Evolutionary conservation across 1,139 yeast genomes (phyloP), one percentile per base, ranked within the genome.

Genomic region (Kodamaea sp.): DNA sequence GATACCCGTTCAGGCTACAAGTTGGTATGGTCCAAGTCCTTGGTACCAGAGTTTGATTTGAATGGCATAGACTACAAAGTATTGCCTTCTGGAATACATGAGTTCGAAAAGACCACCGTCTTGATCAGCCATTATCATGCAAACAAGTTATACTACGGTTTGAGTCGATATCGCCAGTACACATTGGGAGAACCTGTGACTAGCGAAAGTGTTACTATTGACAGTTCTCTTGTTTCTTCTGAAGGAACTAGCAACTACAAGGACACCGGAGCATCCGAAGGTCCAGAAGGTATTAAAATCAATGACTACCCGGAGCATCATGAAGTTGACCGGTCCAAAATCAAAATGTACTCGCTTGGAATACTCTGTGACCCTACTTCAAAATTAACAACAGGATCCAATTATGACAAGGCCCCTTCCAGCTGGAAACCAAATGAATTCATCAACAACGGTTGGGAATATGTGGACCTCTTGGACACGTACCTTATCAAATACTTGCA

Each of bases 51-150:
- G 15, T 35, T 64, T 5, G 47, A 53, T 16, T 46, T 66, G 19
- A 47, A 51, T 3, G 74, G 73, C 4, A 50, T 87, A 13, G 96
- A 89, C 55, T 87, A 75, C 59, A 82, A 83, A 47, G 71, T 81
- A 9, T 62, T 89, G 35, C 96, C 96, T 1, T 83, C 94, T 0
- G 96, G 96, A 1, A 69, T 87, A n/a, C 96, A 88, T 53, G 76
- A 80, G 25, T 68, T 66, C 16, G 55, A 58, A 9, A 56, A 66
- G 26, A 90, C 86, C 45, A 56, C 66, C 7, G 57, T 67, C 5
- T 46, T 64, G 22, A 46, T 69, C 29, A 55, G 66, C 30, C 76
- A 70, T 34, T 42, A 42, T 9, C 26, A 34, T 22, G 44, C 58
- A 3, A 51, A 46, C 13, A 58, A 57, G 34, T 51, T 56, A 5